phyloP scores from a whole-genome alignment of 495 filamentous ascomycete genomes.

The Penicillium subrubescens region DNA sequence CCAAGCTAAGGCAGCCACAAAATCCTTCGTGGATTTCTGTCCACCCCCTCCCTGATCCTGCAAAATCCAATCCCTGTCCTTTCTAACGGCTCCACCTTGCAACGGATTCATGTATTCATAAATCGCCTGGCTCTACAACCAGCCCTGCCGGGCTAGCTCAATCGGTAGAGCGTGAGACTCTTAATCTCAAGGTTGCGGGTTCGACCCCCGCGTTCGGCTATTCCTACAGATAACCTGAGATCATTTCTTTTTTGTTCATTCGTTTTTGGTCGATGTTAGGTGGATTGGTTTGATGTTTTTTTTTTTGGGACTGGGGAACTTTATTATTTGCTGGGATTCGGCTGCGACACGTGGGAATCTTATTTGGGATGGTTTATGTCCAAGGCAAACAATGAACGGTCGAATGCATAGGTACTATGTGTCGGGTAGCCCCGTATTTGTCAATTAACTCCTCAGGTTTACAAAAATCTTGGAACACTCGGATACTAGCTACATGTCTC shows the following conservation, averaged over 20 bases:
- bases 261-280: not conserved
- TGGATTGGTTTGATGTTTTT: not conserved
- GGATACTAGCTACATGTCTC: not conserved
- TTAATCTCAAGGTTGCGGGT: constrained; percentile 64
- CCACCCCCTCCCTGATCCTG: not conserved
- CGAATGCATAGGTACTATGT: too few relatives aligned
- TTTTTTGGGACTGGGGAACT: not conserved
- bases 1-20: not conserved
- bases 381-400: too few relatives aligned
- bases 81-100: too few relatives aligned
- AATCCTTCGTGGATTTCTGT: not conserved
- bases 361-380: too few relatives aligned
- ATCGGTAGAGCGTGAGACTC: constrained; percentile 63
- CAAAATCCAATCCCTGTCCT: too few relatives aligned
- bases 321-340: not conserved
- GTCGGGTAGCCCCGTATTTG: too few relatives aligned
- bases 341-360: too few relatives aligned
- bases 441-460: too few relatives aligned
- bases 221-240: constrained; percentile 28
- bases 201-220: constrained; percentile 60
- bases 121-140: not conserved
- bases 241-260: constrained; percentile 12
- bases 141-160: constrained; percentile 55
- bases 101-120: constrained; percentile 9
- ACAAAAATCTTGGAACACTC: not conserved